Evolutionary conservation across 345 rosid genomes (phyloP).

Genomic region (Moricandia moricandioides): DNA sequence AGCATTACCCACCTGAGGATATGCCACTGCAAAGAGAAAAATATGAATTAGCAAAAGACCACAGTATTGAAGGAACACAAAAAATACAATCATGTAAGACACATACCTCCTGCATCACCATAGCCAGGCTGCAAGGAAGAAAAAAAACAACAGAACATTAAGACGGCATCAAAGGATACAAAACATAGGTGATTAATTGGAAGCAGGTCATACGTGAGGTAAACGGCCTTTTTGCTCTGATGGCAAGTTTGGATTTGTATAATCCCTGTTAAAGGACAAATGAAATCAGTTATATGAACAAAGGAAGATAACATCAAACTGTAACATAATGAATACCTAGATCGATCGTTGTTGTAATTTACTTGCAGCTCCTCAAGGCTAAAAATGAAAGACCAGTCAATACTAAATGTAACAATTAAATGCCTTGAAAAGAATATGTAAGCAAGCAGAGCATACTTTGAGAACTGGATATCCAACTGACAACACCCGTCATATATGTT

Average conservation of each 20-base stretch:
- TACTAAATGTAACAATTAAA: not conserved
- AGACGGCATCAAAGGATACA: slow-evolving; percentile 5
- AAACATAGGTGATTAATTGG: not conserved
- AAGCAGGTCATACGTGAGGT: slow-evolving; percentile 62
- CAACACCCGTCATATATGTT: slow-evolving; percentile 98
- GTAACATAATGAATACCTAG: slow-evolving; percentile 52
- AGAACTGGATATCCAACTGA: slow-evolving; percentile 95
- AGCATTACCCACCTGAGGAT: slow-evolving; percentile 80
- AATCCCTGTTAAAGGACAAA: slow-evolving; percentile 56
- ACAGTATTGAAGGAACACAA: slow-evolving; percentile 15
- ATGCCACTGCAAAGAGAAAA: slow-evolving; percentile 60
- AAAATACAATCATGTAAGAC: slow-evolving; percentile 42
- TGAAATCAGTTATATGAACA: not conserved
- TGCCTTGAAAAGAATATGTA: not conserved
- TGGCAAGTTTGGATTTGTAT: slow-evolving; percentile 91
- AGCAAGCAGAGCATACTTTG: slow-evolving; percentile 60
- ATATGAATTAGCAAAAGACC: slow-evolving; percentile 20
- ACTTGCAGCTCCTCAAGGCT: slow-evolving; percentile 99
- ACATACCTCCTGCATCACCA: slow-evolving; percentile 79
- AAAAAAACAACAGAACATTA: slow-evolving; percentile 8
- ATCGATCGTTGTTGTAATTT: slow-evolving; percentile 92
- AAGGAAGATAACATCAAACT: not conserved
- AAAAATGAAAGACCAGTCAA: slow-evolving; percentile 30
- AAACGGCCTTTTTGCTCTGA: slow-evolving; percentile 88
- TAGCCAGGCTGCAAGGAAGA: slow-evolving; percentile 59